Evolutionary conservation across 2,329 filamentous ascomycete species (phyloP).

Genomic region (Trichoderma sp.): DNA sequence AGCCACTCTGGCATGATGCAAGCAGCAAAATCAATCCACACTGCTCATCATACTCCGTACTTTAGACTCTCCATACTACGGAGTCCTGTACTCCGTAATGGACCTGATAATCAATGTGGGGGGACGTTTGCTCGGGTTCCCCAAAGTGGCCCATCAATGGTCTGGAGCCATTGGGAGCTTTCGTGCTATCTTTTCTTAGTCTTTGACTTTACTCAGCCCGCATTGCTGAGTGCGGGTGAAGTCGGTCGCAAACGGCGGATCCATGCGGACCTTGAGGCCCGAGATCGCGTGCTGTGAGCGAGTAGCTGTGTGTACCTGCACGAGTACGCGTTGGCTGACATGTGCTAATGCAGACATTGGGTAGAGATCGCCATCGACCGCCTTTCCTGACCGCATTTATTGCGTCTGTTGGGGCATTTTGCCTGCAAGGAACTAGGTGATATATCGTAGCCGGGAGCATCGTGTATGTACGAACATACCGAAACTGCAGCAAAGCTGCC

Average conservation of each 20-base stretch:
- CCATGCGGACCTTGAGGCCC: not conserved
- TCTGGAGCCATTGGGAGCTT: not conserved
- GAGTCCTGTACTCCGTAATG: not conserved
- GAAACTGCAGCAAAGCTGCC: not conserved
- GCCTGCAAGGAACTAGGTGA: not conserved
- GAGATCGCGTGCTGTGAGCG: not conserved
- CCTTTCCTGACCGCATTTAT: slow-evolving; percentile 15
- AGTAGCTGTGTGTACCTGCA: not conserved
- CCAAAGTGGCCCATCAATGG: not conserved
- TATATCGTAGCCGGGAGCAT: not conserved
- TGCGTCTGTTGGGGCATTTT: slow-evolving; percentile 4
- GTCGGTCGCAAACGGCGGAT: not conserved
- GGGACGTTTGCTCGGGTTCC: not conserved
- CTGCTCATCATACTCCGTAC: not conserved
- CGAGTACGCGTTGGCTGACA: not conserved
- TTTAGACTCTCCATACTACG: not conserved
- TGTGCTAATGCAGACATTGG: not conserved
- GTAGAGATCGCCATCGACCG: slow-evolving; percentile 16
- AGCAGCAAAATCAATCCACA: not conserved
- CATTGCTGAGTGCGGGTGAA: not conserved
- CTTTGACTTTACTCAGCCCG: not conserved
- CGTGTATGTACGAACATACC: not conserved
- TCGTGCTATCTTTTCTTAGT: not conserved
- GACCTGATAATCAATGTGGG: not conserved
- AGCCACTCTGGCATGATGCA: not conserved